Conservation (phyloP, 2,329 filamentous ascomycete genomes). For the Knufia fluminis region DNA sequence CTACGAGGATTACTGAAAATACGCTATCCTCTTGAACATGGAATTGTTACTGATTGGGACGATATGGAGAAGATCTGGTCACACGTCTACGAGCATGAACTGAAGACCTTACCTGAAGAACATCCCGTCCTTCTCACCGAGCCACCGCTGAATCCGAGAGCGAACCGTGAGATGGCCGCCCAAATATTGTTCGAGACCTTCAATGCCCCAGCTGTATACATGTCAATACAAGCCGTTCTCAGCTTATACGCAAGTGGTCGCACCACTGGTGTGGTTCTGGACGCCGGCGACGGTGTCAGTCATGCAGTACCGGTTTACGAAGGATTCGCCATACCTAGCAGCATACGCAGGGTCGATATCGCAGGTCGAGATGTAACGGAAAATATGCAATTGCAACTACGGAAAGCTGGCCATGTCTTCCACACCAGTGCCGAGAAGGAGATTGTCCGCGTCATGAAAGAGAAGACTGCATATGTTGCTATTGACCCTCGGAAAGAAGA, state of each 20-base stretch:
- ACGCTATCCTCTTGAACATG: constrained; percentile 88
- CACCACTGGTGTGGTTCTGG: constrained; percentile 90
- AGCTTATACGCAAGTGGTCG: constrained; percentile 92
- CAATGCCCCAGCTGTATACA: constrained; percentile 93
- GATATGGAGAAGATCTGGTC: constrained; percentile 99
- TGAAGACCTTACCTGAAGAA: constrained; percentile 97
- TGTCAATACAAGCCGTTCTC: constrained; percentile 91
- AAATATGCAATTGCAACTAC: constrained; percentile 78
- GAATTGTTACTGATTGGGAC: constrained; percentile 98
- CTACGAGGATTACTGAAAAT: constrained; percentile 91
- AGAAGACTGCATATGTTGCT: constrained; percentile 85
- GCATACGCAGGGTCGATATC: constrained; percentile 90
- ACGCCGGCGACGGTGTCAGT: constrained; percentile 91
- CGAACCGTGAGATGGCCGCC: constrained; percentile 90
- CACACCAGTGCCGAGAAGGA: constrained; percentile 99
- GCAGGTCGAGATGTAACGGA: constrained; percentile 94
- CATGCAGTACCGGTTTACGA: constrained; percentile 97
- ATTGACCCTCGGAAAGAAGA: constrained; percentile 87
- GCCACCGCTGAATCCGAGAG: constrained; percentile 86
- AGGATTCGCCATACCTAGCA: constrained; percentile 92
- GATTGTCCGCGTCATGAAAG: constrained; percentile 95
- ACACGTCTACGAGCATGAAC: constrained; percentile 88
- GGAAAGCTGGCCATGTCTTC: constrained; percentile 89
- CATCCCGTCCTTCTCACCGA: constrained; percentile 95
- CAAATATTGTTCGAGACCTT: constrained; percentile 99